These are phyloP conservation scores for Nannochloropsis gaditana DNA, from an alignment of 108 stramenopile genomes.

Conservation along the genomic window DNA sequence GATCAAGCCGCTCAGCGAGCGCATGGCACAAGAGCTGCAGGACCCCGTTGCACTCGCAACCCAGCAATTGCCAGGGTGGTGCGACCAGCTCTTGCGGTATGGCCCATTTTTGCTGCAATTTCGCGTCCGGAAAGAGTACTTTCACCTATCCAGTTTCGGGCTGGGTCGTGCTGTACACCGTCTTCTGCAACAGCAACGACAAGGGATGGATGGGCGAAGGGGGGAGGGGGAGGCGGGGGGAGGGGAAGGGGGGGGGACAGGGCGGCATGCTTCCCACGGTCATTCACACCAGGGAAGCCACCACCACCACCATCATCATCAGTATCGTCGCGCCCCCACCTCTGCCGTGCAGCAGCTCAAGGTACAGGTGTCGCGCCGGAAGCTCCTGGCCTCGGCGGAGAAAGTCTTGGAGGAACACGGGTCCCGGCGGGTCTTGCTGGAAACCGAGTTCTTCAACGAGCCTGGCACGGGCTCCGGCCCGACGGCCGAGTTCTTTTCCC, in stretches of 20 bases:
- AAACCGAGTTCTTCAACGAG: slow-evolving; percentile 16
- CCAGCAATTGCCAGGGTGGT: slow-evolving; percentile 3
- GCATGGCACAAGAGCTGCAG: slow-evolving; percentile 14
- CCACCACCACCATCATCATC: neutral
- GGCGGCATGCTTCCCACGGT: neutral
- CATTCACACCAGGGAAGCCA: neutral
- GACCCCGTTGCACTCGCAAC: slow-evolving; percentile 4
- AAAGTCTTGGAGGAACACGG: neutral
- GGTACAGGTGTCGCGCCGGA: neutral
- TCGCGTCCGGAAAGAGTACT: neutral
- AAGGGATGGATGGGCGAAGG: neutral
- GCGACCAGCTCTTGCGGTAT: neutral
- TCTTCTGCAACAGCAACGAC: neutral
- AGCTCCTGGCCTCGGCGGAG: slow-evolving; percentile 9
- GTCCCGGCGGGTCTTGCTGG: neutral
- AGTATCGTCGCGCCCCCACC: neutral
- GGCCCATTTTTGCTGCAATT: neutral
- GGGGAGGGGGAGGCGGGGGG: neutral
- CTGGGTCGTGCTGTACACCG: neutral
- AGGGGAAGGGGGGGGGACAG: neutral
- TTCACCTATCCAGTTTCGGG: slow-evolving; percentile 17
- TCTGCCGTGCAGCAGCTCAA: neutral
- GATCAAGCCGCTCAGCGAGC: neutral
- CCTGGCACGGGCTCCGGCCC: neutral
- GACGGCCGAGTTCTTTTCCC: neutral